phyloP scores from a whole-genome alignment of 352 stramenopile species.

The Sclerospora graminicola region DNA sequence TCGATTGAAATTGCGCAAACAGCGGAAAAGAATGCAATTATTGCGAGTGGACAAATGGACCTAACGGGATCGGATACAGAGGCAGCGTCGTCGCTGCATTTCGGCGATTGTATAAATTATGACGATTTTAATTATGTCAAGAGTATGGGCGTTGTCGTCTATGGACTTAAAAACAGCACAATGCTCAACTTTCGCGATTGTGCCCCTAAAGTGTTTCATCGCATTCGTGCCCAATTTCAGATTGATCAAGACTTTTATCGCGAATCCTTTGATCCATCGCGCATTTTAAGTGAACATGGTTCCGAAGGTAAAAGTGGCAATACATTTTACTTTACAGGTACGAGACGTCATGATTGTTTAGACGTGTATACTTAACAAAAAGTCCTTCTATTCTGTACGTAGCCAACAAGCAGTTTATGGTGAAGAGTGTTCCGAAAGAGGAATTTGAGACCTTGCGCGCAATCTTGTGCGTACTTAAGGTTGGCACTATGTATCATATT shows the following conservation, averaged over 20 bases:
- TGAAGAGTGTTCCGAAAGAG: conserved; percentile 80
- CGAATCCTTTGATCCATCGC: conserved; percentile 62
- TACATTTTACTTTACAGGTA: conserved; percentile 82
- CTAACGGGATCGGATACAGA: conserved; percentile 17
- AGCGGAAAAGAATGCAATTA: conserved; percentile 14
- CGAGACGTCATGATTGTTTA: not conserved
- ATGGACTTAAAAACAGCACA: conserved; percentile 41
- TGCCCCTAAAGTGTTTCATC: conserved; percentile 68
- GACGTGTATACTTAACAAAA: not conserved
- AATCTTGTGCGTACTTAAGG: conserved; percentile 41
- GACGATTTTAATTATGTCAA: conserved; percentile 64
- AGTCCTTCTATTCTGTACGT: not conserved
- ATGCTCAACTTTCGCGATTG: conserved; percentile 67
- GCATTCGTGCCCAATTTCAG: conserved; percentile 64
- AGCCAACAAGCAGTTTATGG: conserved; percentile 84
- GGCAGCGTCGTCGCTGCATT: conserved; percentile 6
- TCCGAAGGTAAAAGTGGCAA: conserved; percentile 81
- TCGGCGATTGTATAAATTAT: conserved; percentile 19
- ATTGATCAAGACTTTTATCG: conserved; percentile 60
- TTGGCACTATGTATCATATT: not conserved
- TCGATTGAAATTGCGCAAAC: conserved; percentile 48
- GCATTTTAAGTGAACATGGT: conserved; percentile 67
- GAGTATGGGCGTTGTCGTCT: conserved; percentile 62
- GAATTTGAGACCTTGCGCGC: conserved; percentile 74
- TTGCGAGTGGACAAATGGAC: conserved; percentile 7